Percentiles rank a stretch among this genome's conserved stretches.
These are phyloP conservation scores for Pezicula neosporulosa DNA, from an alignment of 2,329 filamentous ascomycete species.

Conservation along the genomic window DNA sequence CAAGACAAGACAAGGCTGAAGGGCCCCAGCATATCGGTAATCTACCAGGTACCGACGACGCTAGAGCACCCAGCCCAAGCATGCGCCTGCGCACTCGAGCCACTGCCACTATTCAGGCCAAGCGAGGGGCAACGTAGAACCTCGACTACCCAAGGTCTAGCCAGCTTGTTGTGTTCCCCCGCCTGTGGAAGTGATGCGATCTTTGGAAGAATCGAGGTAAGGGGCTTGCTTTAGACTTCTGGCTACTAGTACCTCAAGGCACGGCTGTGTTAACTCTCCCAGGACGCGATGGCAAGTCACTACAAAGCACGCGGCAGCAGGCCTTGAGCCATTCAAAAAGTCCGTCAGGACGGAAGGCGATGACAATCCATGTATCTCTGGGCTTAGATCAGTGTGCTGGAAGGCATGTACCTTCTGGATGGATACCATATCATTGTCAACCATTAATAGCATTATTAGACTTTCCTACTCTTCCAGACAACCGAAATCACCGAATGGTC, in stretches of 20 bases:
- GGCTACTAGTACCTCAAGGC: neutral
- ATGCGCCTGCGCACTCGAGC: too few species aligned
- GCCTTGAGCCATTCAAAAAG: slow-evolving; percentile 58
- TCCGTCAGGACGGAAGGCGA: slow-evolving; percentile 59
- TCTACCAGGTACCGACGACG: neutral
- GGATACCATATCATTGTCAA: neutral
- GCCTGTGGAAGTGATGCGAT: slow-evolving; percentile 41
- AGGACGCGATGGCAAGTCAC: slow-evolving; percentile 69
- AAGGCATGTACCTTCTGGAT: slow-evolving; percentile 53
- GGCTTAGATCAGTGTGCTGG: slow-evolving; percentile 87
- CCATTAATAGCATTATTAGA: slow-evolving; percentile 40
- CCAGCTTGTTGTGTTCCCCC: too few species aligned
- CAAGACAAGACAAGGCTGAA: neutral
- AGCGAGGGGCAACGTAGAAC: neutral
- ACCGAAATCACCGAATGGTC: slow-evolving; percentile 66
- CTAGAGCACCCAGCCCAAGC: neutral
- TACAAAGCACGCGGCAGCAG: slow-evolving; percentile 51
- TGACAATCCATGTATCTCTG: slow-evolving; percentile 62
- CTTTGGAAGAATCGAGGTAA: slow-evolving; percentile 51
- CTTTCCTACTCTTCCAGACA: slow-evolving; percentile 75
- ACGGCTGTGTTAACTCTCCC: slow-evolving; percentile 11
- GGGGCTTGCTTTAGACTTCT: slow-evolving; percentile 4
- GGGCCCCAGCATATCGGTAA: too few species aligned
- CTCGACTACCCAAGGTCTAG: too few species aligned
- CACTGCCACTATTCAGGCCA: neutral